Evolutionary conservation across 768 basidiomycete species (phyloP), one percentile per base, ranked within the genome.

Genomic region (Tricholoma saponaceum): DNA sequence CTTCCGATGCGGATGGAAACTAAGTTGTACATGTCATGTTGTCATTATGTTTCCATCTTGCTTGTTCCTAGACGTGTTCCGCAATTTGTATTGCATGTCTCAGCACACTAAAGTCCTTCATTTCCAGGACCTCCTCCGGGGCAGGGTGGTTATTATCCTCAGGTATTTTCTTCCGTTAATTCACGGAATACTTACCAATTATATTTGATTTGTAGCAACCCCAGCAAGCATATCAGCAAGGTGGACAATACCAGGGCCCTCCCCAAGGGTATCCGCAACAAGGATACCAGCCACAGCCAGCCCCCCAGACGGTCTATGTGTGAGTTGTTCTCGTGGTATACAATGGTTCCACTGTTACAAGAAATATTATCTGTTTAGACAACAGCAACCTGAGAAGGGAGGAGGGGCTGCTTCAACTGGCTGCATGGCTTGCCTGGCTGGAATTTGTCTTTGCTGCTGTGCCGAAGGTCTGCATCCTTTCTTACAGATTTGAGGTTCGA

Each of bases 231-330:
- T 89, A 91, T 68, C 82, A 85, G 56, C 76, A 77, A 57, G 71
- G 72, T 26, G 72, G 74, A 16, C 79, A 76, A 46, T 76, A 72
- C 20, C 72, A 73, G 51, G 72, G 72, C 26, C 71, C 73, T 22
- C 72, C 73, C 41, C 72, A 71, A 60, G 73, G 73, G 6, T 74
- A 76, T 52, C 75, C 78, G 33, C 77, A 78, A 64, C 78, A 87
- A 61, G 86, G 84, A 16, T 85, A 84, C 62, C 78, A 75, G 46
- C 72, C 76, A 9, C 75, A 80, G 54, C 77, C 75, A 13, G 67
- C 60, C n/a, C 90, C 91, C 16, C 90, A 92, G 69, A 85, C 87
- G 0, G 85, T 92, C 53, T 89, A 90, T 66, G 87, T 91, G 90
- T 91, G 66, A 62, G 89, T 79, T 33, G 30, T 44, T 51, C 35